Conservation (phyloP, 129 eudicot species). For the Pulicaria dysenterica region DNA sequence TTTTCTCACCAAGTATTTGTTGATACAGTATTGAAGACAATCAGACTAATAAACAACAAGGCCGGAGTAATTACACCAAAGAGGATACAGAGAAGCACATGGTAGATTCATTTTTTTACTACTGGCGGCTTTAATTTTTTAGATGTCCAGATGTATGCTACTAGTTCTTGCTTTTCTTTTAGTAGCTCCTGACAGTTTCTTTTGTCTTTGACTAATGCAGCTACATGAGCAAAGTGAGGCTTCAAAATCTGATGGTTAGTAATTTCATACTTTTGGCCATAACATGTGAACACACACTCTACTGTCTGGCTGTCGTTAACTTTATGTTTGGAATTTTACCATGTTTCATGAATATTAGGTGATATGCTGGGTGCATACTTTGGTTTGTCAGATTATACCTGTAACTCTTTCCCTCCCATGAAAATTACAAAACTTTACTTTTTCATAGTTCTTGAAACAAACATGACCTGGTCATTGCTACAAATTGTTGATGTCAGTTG, state of each 20-base stretch:
- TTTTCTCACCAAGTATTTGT: constrained; percentile 7
- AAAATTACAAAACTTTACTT: neutral
- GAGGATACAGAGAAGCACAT: constrained; percentile 44
- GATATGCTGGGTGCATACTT: constrained; percentile 5
- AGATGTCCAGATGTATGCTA: constrained; percentile 8
- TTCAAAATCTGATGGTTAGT: constrained; percentile 71
- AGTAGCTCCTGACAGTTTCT: constrained; percentile 6
- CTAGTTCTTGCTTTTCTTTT: neutral
- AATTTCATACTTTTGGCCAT: constrained; percentile 10
- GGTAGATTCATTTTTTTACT: constrained; percentile 37
- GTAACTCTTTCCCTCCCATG: neutral
- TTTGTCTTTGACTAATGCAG: constrained; percentile 45
- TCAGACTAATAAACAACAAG: constrained; percentile 41
- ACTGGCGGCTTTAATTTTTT: neutral
- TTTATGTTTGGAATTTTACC: neutral
- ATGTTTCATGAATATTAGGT: constrained; percentile 14
- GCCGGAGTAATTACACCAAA: constrained; percentile 36
- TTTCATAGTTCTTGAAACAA: constrained; percentile 1
- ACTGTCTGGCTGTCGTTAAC: neutral
- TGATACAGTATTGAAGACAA: constrained; percentile 52
- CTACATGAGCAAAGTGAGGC: constrained; percentile 42
- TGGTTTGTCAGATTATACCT: constrained; percentile 10
- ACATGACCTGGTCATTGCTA: neutral
- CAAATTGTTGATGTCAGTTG: no score
- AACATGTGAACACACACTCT: neutral